Evolutionary conservation across 345 rosid genomes (phyloP).

Genomic region (Citrus australasica): DNA sequence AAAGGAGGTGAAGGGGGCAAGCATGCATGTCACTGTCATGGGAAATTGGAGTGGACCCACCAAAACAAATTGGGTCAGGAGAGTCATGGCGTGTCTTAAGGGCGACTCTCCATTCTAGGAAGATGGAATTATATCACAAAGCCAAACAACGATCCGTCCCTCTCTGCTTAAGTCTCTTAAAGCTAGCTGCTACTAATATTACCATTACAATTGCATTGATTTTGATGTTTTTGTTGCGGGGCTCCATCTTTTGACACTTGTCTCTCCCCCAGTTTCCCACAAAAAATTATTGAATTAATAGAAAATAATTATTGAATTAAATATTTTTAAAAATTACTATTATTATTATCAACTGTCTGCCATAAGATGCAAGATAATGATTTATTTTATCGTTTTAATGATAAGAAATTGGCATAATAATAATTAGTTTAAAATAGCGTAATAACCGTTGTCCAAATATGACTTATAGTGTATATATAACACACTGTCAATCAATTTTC

Average conservation of each 20-base stretch:
- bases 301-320: too few species aligned
- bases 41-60: slow-evolving; percentile 42
- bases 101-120: slow-evolving; percentile 43
- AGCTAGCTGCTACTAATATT: too few species aligned
- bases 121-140: neutral
- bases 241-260: slow-evolving; percentile 13
- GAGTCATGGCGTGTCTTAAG: slow-evolving; percentile 52
- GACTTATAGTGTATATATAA: too few species aligned
- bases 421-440: too few species aligned
- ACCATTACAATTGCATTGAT: slow-evolving; percentile 3
- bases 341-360: too few species aligned
- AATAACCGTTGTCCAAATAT: too few species aligned
- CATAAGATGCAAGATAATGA: too few species aligned
- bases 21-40: slow-evolving; percentile 29
- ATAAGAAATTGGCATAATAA: too few species aligned
- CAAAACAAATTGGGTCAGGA: slow-evolving; percentile 26
- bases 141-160: neutral
- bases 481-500: too few species aligned
- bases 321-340: too few species aligned
- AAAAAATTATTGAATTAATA: too few species aligned
- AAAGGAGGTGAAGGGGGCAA: neutral
- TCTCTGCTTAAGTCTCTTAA: neutral
- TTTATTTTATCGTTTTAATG: too few species aligned
- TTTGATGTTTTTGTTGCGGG: neutral
- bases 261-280: neutral